phyloP scores from a whole-genome alignment of 2,329 filamentous ascomycete genomes.

The Neoscytalidium dimidiatum region DNA sequence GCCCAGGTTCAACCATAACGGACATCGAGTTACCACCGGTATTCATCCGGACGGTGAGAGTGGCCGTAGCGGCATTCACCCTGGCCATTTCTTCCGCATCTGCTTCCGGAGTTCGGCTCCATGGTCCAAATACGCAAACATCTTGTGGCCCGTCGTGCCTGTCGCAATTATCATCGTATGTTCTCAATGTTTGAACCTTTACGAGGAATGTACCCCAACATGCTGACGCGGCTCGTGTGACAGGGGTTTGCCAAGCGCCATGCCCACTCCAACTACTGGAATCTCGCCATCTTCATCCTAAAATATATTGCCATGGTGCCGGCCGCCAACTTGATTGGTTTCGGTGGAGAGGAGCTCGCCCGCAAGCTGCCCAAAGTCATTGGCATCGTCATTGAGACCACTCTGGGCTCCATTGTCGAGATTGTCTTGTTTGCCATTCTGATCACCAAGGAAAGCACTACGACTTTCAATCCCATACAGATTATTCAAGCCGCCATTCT shows the following conservation, averaged over 20 bases:
- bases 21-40: slow-evolving; percentile 44
- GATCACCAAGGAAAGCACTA: slow-evolving; percentile 50
- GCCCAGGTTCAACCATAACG: slow-evolving; percentile 45
- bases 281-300: slow-evolving; percentile 62
- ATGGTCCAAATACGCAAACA: slow-evolving; percentile 65
- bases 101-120: slow-evolving; percentile 64
- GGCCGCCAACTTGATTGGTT: slow-evolving; percentile 73
- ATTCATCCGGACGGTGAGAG: slow-evolving; percentile 64
- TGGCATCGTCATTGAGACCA: slow-evolving; percentile 61
- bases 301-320: slow-evolving; percentile 79
- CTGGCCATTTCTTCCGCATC: slow-evolving; percentile 63
- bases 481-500: slow-evolving; percentile 83
- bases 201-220: slow-evolving; percentile 22
- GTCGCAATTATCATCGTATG: slow-evolving; percentile 66
- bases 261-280: slow-evolving; percentile 48
- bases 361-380: slow-evolving; percentile 75
- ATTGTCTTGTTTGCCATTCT: slow-evolving; percentile 82
- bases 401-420: slow-evolving; percentile 74
- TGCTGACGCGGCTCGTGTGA: slow-evolving; percentile 7
- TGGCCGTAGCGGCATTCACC: slow-evolving; percentile 66
- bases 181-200: slow-evolving; percentile 10
- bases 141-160: slow-evolving; percentile 75
- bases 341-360: slow-evolving; percentile 70
- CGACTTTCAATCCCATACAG: slow-evolving; percentile 43
- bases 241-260: slow-evolving; percentile 57